phyloP scores from a whole-genome alignment of 441 rosid genomes.

The Raphanus hybrid region DNA sequence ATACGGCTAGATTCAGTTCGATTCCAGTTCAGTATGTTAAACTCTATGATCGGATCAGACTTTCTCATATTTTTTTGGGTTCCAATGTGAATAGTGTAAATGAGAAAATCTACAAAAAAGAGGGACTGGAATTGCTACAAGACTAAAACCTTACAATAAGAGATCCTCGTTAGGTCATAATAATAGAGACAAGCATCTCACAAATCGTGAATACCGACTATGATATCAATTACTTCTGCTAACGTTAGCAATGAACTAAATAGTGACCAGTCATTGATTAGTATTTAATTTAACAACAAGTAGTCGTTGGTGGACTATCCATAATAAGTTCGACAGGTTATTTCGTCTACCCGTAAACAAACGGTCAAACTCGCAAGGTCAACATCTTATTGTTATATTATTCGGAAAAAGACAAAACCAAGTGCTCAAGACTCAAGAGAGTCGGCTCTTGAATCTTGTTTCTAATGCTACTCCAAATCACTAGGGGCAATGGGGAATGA shows the following conservation, averaged over 20 bases:
- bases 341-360: constrained; percentile 26
- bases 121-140: background rate
- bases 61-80: background rate
- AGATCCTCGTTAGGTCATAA: background rate
- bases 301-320: constrained; percentile 11
- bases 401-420: constrained; percentile 18
- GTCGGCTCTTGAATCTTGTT: constrained; percentile 14
- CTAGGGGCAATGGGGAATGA: constrained; percentile 6
- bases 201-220: background rate
- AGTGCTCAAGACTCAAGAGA: constrained; percentile 36
- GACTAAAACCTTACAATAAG: background rate
- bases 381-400: background rate
- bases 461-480: constrained; percentile 2
- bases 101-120: background rate
- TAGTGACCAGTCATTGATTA: background rate
- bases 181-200: background rate
- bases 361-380: constrained; percentile 6
- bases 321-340: constrained; percentile 24
- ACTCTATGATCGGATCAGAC: background rate
- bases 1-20: background rate
- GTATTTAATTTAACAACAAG: background rate
- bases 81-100: background rate
- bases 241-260: background rate
- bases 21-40: background rate
- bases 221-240: background rate